phyloP scores from a whole-genome alignment of 2,329 filamentous ascomycete species.

The Botrytis paeoniae region DNA sequence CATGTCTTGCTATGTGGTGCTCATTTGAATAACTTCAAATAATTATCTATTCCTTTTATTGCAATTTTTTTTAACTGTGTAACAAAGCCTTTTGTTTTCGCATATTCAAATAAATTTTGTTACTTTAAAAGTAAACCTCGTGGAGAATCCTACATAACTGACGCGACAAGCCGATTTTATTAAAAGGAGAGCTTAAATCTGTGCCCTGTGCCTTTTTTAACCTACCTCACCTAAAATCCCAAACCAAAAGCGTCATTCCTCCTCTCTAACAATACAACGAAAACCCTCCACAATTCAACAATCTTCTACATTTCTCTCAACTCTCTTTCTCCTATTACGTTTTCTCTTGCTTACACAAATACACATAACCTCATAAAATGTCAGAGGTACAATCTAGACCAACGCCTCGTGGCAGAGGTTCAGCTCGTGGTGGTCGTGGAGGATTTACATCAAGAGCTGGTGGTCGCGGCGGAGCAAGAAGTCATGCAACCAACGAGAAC shows the following conservation, averaged over 20 bases:
- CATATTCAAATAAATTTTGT: not conserved
- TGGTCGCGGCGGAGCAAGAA: conserved; percentile 61
- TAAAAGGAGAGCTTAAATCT: conserved; percentile 21
- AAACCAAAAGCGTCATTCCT: conserved; percentile 20
- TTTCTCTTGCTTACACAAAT: conserved; percentile 28
- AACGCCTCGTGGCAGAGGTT: conserved; percentile 84
- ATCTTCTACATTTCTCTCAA: conserved; percentile 21
- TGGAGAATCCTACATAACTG: conserved; percentile 8
- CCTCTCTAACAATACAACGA: not conserved
- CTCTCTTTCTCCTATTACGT: conserved; percentile 23
- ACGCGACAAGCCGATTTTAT: conserved; percentile 18
- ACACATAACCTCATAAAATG: conserved; percentile 47
- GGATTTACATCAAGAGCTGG: conserved; percentile 68
- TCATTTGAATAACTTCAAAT: conserved; percentile 15
- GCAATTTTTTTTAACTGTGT: not conserved
- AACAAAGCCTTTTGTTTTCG: not conserved
- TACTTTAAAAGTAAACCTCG: not conserved
- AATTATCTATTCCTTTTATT: not conserved
- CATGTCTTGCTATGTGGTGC: conserved; percentile 14
- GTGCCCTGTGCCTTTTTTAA: conserved; percentile 17
- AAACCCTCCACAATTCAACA: conserved; percentile 18
- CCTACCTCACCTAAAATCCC: conserved; percentile 7
- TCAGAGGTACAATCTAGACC: conserved; percentile 90
- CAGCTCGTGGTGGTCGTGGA: conserved; percentile 79
- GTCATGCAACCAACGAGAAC: conserved; percentile 68